Base-by-base conservation (phyloP, 805 yeast genomes). In the Kodamaea restingae region DNA sequence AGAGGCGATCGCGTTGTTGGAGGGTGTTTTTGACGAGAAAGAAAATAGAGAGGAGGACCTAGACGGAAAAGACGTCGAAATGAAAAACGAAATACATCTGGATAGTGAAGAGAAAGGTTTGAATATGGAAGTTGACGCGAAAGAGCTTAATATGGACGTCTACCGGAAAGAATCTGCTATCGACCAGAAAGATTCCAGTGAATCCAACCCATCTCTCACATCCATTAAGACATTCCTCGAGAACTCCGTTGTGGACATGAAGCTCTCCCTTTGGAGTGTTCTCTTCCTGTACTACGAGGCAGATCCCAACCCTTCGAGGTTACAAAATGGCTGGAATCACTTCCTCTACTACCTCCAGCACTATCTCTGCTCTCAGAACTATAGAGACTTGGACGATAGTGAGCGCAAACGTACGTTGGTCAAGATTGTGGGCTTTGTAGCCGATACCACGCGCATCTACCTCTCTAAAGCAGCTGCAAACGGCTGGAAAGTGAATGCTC, bases 261-360 rank as follows among this genome's bases (percentile, higher is more conserved):
- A 76, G 40, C 61, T 88, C 27, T 80, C 81, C 39, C 60, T 93
- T 2, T 90, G 97, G 95, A 77, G 76, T 22, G 70, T 83, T 17
- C 63, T 90, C 12, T 70, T 87, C 35, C 76, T 73, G 45, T 72
- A 73, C 40, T 85, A 83, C 49, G 54, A 51, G 15, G 54, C 50
- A 7, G 50, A 47, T 11, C 36, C 45, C 6, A 45, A 54, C 15
- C 30, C 59, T 2, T 56, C 57, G 0, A 66, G 71, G 17, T 67
- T 72, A 24, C 65, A 70, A 28, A 47, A 51, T 12, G 80, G 85
- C 0, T 74, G 82, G 46, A 76, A 75, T 32, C 66, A 64, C 18
- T 75, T 76, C 10, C 42, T 87, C 2, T 51, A 56, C 2, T 60
- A 78, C 14, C 56, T 84, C 15, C 49, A 71, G 1, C 47, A 53